Evolutionary conservation across 345 rosid genomes (phyloP).

Genomic region (Arabidopsis thaliana): TAIR10.1 NC_003074.8:19196501-19197000

Average conservation of each 20-base stretch:
- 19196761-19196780: constrained; percentile 46
- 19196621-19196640: no score
- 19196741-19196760: constrained; percentile 68
- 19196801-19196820: not conserved
- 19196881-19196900: not conserved
- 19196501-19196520: not conserved
- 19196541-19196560: not conserved
- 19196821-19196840: not conserved
- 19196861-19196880: not conserved
- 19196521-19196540: not conserved
- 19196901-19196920: not conserved
- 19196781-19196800: no score
- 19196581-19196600: not conserved
- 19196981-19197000: not conserved
- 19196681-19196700: not conserved
- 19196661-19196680: not conserved
- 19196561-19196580: not conserved
- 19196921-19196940: not conserved
- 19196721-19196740: constrained; percentile 73
- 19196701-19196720: constrained; percentile 52
- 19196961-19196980: not conserved
- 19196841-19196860: not conserved
- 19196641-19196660: no score
- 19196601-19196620: constrained; percentile 5
- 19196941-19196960: no score